These are phyloP conservation scores for Lachancea mirantina DNA, from an alignment of 805 yeast species.

Conservation along the genomic window DNA sequence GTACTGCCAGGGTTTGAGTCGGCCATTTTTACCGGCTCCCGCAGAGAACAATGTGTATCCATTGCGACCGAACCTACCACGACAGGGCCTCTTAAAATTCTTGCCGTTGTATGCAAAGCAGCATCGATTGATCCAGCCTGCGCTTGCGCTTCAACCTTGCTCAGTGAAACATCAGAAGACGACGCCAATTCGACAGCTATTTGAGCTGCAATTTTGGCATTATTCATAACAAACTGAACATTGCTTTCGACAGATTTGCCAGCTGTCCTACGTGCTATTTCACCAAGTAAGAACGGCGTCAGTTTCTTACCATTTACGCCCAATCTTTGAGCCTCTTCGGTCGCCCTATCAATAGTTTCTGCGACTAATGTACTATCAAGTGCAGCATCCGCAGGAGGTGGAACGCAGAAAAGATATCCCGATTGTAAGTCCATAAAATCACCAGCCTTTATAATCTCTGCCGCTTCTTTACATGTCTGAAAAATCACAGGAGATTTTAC, in stretches of 20 bases:
- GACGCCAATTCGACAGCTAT: constrained; percentile 49
- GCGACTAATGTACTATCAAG: constrained; percentile 47
- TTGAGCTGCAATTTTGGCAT: constrained; percentile 59
- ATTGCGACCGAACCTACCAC: constrained; percentile 73
- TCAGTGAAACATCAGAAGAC: too few relatives aligned
- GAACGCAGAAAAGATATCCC: constrained; percentile 77
- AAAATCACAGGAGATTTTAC: constrained; percentile 62
- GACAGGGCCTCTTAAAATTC: constrained; percentile 25
- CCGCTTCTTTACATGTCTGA: constrained; percentile 49
- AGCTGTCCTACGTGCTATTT: constrained; percentile 57
- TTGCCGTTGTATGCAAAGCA: constrained; percentile 1
- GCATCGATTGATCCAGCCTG: not conserved
- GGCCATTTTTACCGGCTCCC: constrained; percentile 27
- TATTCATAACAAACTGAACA: constrained; percentile 67
- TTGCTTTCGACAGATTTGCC: constrained; percentile 69
- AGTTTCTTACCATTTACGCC: constrained; percentile 64
- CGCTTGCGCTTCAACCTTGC: not conserved
- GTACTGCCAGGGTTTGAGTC: constrained; percentile 74
- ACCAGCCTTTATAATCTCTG: constrained; percentile 47
- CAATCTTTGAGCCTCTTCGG: constrained; percentile 42
- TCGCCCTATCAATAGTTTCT: constrained; percentile 51
- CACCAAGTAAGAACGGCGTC: constrained; percentile 69
- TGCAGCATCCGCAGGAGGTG: constrained; percentile 65
- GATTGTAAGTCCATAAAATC: constrained; percentile 44
- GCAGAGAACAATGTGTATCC: constrained; percentile 56